Evolutionary conservation across 2,329 filamentous ascomycete genomes (phyloP), one percentile per base, ranked within the genome.

Genomic region (Ophiostoma angusticollis): DNA sequence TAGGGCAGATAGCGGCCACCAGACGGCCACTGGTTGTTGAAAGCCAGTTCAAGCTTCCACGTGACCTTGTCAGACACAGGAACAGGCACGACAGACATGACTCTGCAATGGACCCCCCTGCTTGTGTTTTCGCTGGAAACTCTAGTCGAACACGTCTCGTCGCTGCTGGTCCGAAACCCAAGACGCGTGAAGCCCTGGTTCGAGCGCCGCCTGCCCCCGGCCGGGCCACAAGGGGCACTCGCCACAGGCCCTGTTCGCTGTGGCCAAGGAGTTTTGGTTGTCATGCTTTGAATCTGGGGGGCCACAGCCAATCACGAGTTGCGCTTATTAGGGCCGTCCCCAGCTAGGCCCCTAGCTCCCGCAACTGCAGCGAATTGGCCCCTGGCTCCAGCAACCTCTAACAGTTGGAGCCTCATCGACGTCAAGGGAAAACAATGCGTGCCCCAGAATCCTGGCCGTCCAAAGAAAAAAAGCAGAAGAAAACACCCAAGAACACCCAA

Each of bases 121-220:
- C 18, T 21, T 18, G 35, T 24, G 28, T 31, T 37, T 33, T 28
- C 22, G 22, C 18, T 37, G 28, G 11, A 38, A 37, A 24, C 35
- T 35, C 29, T 36, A 36, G 37, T 42, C 34, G 39, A 37, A 40
- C 40, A 30, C 31, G 43, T 45, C 37, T 62, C 58, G 60, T 57
- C 59, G 52, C 40, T 47, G 52, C 49, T 48, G 36, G 43, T 39
- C 29, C 59, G 60, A 63, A 62, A 63, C 60, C 45, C 47, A 47
- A 43, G 42, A 45, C 54, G 55, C 54, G 50, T 57, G 53, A 56
- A 51, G 22, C 50, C 52, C 35, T 35, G 31, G 50, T 42, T 55
- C 34, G 19, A 28, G 21, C n/a, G n/a, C n/a, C n/a, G n/a, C n/a
- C 19, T 27, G 19, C 35, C 35, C 31, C 31, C 25, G 29, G 34